phyloP scores from a whole-genome alignment of 805 yeast genomes.

The Nematodospora valgi region DNA sequence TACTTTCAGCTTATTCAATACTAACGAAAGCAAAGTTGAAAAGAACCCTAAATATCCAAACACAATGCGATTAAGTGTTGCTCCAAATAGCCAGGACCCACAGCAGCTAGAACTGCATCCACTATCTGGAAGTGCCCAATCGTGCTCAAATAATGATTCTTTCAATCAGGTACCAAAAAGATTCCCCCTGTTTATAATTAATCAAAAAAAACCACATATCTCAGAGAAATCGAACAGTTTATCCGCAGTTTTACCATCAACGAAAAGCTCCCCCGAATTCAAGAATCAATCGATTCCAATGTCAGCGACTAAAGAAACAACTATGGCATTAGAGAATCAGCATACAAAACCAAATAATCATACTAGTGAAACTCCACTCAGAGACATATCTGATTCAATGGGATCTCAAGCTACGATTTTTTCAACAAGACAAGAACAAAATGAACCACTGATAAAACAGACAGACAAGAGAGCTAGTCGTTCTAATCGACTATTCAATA shows the following conservation, averaged over 20 bases:
- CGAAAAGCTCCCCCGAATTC: neutral
- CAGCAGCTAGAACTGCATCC: neutral
- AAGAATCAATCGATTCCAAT: neutral
- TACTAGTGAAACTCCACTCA: neutral
- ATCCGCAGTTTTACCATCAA: neutral
- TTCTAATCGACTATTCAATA: too few species aligned
- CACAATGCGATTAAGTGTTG: too few species aligned
- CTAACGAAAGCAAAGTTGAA: constrained; percentile 2
- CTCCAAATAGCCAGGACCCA: constrained; percentile 3
- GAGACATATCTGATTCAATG: constrained; percentile 35
- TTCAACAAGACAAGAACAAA: constrained; percentile 28
- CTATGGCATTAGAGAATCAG: too few species aligned
- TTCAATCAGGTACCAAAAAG: constrained; percentile 38
- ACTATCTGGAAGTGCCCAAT: too few species aligned
- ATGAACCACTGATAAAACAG: neutral
- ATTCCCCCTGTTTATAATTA: constrained; percentile 38
- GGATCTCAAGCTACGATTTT: constrained; percentile 45
- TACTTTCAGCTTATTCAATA: constrained; percentile 20
- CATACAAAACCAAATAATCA: too few species aligned
- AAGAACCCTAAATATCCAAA: constrained; percentile 3
- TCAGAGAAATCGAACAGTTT: constrained; percentile 18
- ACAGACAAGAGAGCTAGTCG: neutral
- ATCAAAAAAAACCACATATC: constrained; percentile 26
- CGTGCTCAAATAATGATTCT: constrained; percentile 5
- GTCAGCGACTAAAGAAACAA: neutral